A percentile compares a stretch with the other conserved stretches of the same genome.
These are phyloP conservation scores for Anisodus tanguticus DNA, from an alignment of 257 asterid genomes.

Conservation along the genomic window DNA sequence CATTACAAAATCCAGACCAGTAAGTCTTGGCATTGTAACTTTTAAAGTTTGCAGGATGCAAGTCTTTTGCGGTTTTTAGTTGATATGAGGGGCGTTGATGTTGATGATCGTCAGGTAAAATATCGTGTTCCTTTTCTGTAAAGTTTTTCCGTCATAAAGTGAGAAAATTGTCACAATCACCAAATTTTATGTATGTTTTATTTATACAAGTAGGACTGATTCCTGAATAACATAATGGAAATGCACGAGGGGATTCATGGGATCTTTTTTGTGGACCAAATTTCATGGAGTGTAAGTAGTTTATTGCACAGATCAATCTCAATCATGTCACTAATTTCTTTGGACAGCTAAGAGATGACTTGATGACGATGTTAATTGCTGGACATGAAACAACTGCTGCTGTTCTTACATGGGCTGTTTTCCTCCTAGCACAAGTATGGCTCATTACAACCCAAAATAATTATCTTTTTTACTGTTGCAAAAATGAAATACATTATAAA, in stretches of 20 bases:
- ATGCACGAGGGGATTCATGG: not conserved
- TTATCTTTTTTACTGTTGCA: constrained; percentile 13
- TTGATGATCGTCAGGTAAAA: constrained; percentile 93
- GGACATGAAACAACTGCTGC: constrained; percentile 99
- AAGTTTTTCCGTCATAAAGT: constrained; percentile 10
- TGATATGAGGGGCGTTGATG: constrained; percentile 98
- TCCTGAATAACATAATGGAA: constrained; percentile 16
- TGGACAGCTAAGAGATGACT: constrained; percentile 89
- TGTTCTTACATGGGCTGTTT: constrained; percentile 95
- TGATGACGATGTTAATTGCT: constrained; percentile 98
- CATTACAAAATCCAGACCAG: constrained; percentile 32
- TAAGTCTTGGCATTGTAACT: constrained; percentile 50
- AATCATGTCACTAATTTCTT: constrained; percentile 26
- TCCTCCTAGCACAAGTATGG: constrained; percentile 87
- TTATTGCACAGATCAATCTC: not conserved
- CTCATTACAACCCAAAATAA: not conserved
- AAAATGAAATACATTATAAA: constrained; percentile 15
- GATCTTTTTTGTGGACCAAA: constrained; percentile 22
- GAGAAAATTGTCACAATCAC: constrained; percentile 9
- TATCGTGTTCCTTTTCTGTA: constrained; percentile 30
- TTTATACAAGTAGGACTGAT: not conserved
- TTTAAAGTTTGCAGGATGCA: constrained; percentile 90
- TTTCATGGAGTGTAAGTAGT: not conserved
- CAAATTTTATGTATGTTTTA: not conserved
- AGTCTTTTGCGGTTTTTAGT: constrained; percentile 96